Percentiles rank a stretch among this genome's conserved stretches.
These are phyloP conservation scores for Trametes elegans DNA, from an alignment of 768 basidiomycete species.

Conservation along the genomic window DNA sequence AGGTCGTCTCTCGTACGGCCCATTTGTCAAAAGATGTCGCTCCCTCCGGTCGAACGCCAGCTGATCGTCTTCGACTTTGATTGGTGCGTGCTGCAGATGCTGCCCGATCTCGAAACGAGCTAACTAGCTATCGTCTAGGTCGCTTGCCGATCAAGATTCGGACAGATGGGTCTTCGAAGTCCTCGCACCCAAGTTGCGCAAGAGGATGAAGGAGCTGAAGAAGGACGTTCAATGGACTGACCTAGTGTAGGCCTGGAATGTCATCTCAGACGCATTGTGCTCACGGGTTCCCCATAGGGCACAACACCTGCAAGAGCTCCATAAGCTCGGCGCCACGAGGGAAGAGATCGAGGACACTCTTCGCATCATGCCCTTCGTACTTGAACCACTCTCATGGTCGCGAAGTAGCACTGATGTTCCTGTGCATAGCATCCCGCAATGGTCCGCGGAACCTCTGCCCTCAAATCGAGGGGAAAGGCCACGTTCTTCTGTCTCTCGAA, in stretches of 20 bases:
- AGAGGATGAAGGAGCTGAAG: constrained; percentile 72
- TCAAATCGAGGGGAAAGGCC: constrained; percentile 67
- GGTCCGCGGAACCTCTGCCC: constrained; percentile 78
- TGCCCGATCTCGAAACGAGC: neutral
- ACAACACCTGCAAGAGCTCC: constrained; percentile 68
- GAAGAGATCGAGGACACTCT: constrained; percentile 79
- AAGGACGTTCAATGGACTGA: constrained; percentile 84
- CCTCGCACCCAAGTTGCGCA: constrained; percentile 77
- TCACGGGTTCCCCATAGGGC: constrained; percentile 41
- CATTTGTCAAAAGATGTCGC: constrained; percentile 6
- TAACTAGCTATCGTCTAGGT: constrained; percentile 46
- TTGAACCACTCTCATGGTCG: constrained; percentile 28
- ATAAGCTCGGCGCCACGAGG: constrained; percentile 63
- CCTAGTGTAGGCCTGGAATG: constrained; percentile 63
- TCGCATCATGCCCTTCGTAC: constrained; percentile 81
- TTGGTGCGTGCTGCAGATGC: constrained; percentile 56
- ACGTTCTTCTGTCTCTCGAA: constrained; percentile 93
- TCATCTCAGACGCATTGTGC: neutral
- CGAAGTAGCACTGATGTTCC: neutral
- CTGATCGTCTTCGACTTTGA: constrained; percentile 96
- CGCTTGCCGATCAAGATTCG: constrained; percentile 92
- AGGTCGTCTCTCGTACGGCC: neutral
- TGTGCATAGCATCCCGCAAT: constrained; percentile 92
- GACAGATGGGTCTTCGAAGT: constrained; percentile 94
- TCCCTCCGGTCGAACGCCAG: constrained; percentile 43